Conservation (phyloP, 1,284 basidiomycete genomes). For the Serendipita sp. region DNA sequence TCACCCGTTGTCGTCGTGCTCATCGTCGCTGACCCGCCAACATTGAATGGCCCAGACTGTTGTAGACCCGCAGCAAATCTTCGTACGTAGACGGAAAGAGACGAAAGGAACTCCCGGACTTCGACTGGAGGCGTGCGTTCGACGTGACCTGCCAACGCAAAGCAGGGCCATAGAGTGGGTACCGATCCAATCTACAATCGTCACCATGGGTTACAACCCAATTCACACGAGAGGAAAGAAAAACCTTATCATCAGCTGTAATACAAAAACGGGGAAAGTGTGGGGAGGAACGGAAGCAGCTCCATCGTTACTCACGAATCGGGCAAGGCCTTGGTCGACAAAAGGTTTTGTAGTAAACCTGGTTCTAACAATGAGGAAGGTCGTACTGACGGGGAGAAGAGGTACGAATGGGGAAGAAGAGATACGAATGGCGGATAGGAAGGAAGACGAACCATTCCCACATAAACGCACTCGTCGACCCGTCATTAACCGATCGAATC, state of each 20-base stretch:
- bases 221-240: too few relatives aligned
- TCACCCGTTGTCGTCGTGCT: neutral
- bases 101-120: conserved; percentile 51
- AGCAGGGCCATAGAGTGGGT: conserved; percentile 83
- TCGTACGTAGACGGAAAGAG: conserved; percentile 50
- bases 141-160: conserved; percentile 77
- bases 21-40: too few relatives aligned
- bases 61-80: conserved; percentile 49
- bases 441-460: conserved; percentile 64
- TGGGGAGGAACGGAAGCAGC: neutral
- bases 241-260: too few relatives aligned
- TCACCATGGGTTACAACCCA: neutral
- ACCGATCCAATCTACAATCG: conserved; percentile 61
- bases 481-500: conserved; percentile 80
- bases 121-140: conserved; percentile 41
- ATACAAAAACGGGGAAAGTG: too few relatives aligned
- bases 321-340: conserved; percentile 66
- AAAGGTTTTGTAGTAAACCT: conserved; percentile 91
- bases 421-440: neutral
- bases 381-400: neutral
- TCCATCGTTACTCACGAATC: conserved; percentile 46
- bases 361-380: neutral
- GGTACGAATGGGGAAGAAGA: neutral
- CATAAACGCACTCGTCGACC: conserved; percentile 70
- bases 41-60: conserved; percentile 28